Base-by-base conservation (phyloP, 1,284 basidiomycete genomes). In the Cutaneotrichosporon spelunceum region DNA sequence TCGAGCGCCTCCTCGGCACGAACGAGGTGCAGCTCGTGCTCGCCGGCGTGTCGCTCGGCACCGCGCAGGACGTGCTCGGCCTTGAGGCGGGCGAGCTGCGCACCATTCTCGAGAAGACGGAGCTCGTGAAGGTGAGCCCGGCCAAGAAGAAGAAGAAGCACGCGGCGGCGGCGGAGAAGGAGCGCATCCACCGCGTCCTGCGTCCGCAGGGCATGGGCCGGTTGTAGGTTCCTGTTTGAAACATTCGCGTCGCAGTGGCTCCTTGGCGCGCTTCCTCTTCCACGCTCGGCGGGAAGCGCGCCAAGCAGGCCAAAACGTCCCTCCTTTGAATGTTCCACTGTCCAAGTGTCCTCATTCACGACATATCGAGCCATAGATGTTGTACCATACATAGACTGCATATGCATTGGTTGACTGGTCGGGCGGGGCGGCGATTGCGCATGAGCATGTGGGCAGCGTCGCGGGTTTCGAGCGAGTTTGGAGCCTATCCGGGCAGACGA, bases 11-110 rank as follows among this genome's bases (percentile, higher is more conserved):
- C 39, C 87, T 88, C 0, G 79, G 76, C 9, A 75, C 82, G 2
- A 65, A 79, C 1, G 65, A 79, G 1, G 91, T 91, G 14, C 78
- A 91, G 53, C 81, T 91, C 3, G 81, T 92, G 58, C 76, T 92
- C 45, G 85, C 85, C 29, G 90, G 91, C 47, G 79, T 82, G 57
- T 75, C 82, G 2, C 74, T 90, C 48, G 85, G 84, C 10, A 76
- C 84, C 9, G 81, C 87, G 50, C 79, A 82, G 42, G 83, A 86
- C 29, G 82, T 91, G 63, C 81, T 74, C 26, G 83, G 56, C 79
- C 70, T 67, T 74, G 79, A 66, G 84, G 84, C 53, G 45, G 70
- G 66, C 1, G 82, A 85, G 61, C 81, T 92, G 47, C 75, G 81
- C 63, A 77, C 76, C 36, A 77, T 83, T 60, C 79, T 89, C 54